Evolutionary conservation across 176 grass and related monocot genomes (phyloP).

Genomic region (Pontederia paniculata): DNA sequence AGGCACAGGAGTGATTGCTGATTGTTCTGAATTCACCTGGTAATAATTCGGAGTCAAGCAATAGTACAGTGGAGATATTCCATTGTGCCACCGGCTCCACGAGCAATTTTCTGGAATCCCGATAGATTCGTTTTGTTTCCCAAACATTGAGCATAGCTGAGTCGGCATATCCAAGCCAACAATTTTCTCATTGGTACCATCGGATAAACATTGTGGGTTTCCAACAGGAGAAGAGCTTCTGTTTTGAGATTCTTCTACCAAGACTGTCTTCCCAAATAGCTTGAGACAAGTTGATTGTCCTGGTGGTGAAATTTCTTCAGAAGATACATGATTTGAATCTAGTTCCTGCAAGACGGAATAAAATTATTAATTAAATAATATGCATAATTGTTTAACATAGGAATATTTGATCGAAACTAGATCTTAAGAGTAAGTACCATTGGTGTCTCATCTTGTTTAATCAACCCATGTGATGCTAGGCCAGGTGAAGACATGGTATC

Average conservation of each 20-base stretch:
- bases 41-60: conserved; percentile 4
- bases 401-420: neutral
- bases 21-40: conserved; percentile 6
- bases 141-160: neutral
- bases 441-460: conserved; percentile 8
- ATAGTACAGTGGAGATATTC: conserved; percentile 21
- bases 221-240: conserved; percentile 11
- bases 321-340: conserved; percentile 9
- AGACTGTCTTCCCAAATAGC: conserved; percentile 78
- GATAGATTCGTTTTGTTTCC: neutral
- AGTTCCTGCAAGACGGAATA: conserved; percentile 21
- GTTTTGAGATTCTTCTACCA: conserved; percentile 31
- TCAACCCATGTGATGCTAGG: neutral
- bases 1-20: conserved; percentile 22
- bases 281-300: conserved; percentile 59
- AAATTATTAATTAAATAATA: too few relatives aligned
- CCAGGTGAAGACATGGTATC: neutral
- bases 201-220: neutral
- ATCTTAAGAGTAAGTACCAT: conserved; percentile 29
- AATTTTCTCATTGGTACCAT: neutral
- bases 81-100: conserved; percentile 6
- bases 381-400: neutral
- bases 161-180: neutral
- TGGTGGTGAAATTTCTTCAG: conserved; percentile 25
- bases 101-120: neutral